phyloP scores from a whole-genome alignment of 2,329 filamentous ascomycete species.

The Apiospora pterosperma region DNA sequence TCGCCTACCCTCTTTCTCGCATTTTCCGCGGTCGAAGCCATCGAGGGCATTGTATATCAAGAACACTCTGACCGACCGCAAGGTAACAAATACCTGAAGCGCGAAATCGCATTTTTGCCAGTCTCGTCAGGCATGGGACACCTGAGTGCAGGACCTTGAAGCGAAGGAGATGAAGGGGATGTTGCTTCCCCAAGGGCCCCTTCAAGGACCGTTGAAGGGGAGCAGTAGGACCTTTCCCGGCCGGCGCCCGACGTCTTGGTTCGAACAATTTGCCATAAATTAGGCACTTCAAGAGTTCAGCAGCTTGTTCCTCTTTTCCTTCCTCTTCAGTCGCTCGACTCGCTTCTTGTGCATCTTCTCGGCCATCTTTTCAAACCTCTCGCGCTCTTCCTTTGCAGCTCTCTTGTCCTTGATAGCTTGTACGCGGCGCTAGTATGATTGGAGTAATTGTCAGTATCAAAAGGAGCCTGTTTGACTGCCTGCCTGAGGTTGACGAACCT shows the following conservation, averaged over 20 bases:
- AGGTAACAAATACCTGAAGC: neutral
- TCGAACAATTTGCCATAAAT: neutral
- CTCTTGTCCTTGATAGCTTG: constrained; percentile 81
- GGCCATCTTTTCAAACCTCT: constrained; percentile 88
- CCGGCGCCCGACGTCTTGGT: neutral
- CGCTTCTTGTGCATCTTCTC: constrained; percentile 98
- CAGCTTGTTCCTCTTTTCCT: constrained; percentile 94
- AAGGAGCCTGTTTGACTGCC: neutral
- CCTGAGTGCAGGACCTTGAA: neutral
- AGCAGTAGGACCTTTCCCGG: neutral
- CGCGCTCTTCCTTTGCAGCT: constrained; percentile 87
- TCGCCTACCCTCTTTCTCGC: neutral
- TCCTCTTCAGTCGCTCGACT: constrained; percentile 86
- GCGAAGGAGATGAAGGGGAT: neutral
- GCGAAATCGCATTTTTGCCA: neutral
- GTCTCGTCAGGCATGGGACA: neutral
- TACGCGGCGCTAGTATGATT: constrained; percentile 62
- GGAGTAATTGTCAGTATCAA: constrained; percentile 3
- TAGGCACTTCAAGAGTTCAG: constrained; percentile 54
- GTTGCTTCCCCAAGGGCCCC: neutral
- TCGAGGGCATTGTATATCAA: constrained; percentile 1
- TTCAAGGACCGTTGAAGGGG: neutral
- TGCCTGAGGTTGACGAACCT: constrained; percentile 48
- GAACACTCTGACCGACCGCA: neutral
- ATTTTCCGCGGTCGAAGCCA: neutral